Base-by-base conservation (phyloP, 2,329 filamentous ascomycete species). In the Didymella exigua region DNA sequence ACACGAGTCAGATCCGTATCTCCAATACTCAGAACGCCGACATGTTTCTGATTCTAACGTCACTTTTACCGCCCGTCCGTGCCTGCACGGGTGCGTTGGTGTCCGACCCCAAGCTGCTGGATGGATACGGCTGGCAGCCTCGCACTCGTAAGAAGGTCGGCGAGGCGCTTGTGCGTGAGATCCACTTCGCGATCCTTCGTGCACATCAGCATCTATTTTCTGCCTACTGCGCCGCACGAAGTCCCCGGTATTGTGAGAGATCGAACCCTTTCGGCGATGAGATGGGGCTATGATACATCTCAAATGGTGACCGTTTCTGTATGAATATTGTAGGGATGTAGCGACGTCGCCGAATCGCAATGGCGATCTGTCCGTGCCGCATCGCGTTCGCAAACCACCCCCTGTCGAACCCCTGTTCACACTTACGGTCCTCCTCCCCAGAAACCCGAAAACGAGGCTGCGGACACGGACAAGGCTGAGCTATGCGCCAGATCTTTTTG, bases 401-500 rank as follows among this genome's bases (percentile, higher is more conserved):
- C 52, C 52, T 50, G 46, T 29, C 36, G 29, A 42, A 45, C 34
- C 52, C 52, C 46, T 55, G 52, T 19, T 42, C 46, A n/a, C n/a
- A n/a, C n/a, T n/a, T n/a, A n/a, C n/a, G n/a, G n/a, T n/a, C n/a
- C 21, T 29, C 34, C 42, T 42, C 47, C 36, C 47, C 52, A 55
- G 47, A 27, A 45, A 47, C 36, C 46, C 52, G 52, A 55, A 50
- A 36, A 42, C 47, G 52, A 55, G 52, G 46, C 41, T 47, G 42
- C 36, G 42, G 34, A 50, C 46, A 54, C 46, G 27, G 40, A 55
- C 52, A 49, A 49, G 52, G 52, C 45, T 41, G 27, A 8, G 37
- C 36, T n/a, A 36, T 45, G 18, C 24, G 40, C 33, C 24, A 45
- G 33, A 49, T 45, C 40, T 45, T 24, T 29, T 33, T 30, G 52